A percentile compares a stretch with the other conserved stretches of the same genome.
phyloP scores from a whole-genome alignment of 495 filamentous ascomycete genomes.

The Penicillium turbatum region DNA sequence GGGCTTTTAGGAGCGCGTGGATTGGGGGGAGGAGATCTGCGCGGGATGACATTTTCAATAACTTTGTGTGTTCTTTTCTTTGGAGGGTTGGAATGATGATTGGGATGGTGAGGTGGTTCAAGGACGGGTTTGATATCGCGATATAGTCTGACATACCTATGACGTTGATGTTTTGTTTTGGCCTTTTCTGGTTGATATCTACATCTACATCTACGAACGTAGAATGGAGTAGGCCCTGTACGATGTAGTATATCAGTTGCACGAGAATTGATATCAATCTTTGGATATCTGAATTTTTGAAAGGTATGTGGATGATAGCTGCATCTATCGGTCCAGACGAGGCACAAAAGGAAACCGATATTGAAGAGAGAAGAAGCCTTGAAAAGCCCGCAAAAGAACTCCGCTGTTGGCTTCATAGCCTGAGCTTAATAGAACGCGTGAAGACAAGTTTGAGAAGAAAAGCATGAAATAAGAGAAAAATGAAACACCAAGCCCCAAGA shows the following conservation, averaged over 20 bases:
- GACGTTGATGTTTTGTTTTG: conserved; percentile 1
- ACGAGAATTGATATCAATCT: not conserved
- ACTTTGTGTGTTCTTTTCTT: not conserved
- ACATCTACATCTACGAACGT: too few species aligned
- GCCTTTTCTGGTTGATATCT: too few species aligned
- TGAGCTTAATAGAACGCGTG: not conserved
- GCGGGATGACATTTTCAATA: conserved; percentile 24
- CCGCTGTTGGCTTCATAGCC: conserved; percentile 9
- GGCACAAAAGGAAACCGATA: not conserved
- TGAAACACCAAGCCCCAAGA: conserved; percentile 15
- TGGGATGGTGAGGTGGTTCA: not conserved
- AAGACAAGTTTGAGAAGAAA: conserved; percentile 7
- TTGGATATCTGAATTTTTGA: conserved; percentile 5
- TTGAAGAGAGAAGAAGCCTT: not conserved
- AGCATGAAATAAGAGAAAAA: conserved; percentile 6
- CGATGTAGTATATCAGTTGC: too few species aligned
- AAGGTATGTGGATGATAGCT: not conserved
- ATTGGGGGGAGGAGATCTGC: conserved; percentile 40
- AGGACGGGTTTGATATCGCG: too few species aligned
- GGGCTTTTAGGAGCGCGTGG: conserved; percentile 42
- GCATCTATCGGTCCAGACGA: not conserved
- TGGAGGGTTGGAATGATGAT: not conserved
- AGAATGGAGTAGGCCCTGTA: too few species aligned
- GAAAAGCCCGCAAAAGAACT: conserved; percentile 10
- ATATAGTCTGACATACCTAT: not conserved